Conservation (phyloP, 352 stramenopile species). For the Globisporangium okanoganense region DNA sequence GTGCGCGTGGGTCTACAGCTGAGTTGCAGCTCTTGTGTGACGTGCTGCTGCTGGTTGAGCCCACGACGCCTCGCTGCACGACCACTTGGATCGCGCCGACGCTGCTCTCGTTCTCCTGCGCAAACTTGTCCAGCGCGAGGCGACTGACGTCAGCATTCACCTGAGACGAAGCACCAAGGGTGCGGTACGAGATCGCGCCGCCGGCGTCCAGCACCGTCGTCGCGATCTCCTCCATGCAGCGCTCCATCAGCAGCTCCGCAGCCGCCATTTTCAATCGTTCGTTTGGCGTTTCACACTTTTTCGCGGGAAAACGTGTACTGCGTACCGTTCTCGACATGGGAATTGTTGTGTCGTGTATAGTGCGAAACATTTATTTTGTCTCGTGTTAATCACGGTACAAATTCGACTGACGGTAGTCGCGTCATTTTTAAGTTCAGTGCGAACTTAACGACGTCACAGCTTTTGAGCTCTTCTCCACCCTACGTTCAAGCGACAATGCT, state of each 20-base stretch:
- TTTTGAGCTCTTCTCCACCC: not conserved
- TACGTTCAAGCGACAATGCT: constrained; percentile 5
- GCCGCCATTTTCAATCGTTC: constrained; percentile 5
- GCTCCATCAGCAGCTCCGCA: constrained; percentile 20
- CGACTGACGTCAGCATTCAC: constrained; percentile 21
- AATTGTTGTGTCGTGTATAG: not conserved
- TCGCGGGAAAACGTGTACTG: constrained; percentile 7
- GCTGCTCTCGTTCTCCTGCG: constrained; percentile 21
- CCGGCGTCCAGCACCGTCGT: constrained; percentile 49
- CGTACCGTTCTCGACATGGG: not conserved
- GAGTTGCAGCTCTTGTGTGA: not conserved
- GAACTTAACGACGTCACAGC: constrained; percentile 4
- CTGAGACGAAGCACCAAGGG: constrained; percentile 34
- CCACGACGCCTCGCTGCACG: constrained; percentile 23
- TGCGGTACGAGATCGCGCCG: constrained; percentile 54
- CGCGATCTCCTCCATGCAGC: constrained; percentile 54
- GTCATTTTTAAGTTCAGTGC: constrained; percentile 6
- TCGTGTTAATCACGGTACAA: not conserved
- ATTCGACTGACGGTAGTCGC: constrained; percentile 2
- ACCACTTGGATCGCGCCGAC: constrained; percentile 42
- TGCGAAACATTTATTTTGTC: not conserved
- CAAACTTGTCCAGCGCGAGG: constrained; percentile 40
- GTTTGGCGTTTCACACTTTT: not conserved
- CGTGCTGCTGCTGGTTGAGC: not conserved
- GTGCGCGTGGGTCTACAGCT: constrained; percentile 35